Evolutionary conservation across 306 rosid species (phyloP), one percentile per base, ranked within the genome.

Genomic region (Begonia masoniana): DNA sequence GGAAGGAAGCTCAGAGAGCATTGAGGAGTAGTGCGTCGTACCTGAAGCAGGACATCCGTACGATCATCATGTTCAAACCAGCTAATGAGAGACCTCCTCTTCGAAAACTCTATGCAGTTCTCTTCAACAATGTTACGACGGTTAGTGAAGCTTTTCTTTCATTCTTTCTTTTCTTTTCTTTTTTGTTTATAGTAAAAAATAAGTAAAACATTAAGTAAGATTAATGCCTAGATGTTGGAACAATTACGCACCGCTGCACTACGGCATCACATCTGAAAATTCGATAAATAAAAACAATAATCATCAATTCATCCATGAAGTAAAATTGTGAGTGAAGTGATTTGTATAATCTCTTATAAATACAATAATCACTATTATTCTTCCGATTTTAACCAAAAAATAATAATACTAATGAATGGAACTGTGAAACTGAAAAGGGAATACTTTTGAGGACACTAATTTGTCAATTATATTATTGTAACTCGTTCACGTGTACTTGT

Each of bases 21-120:
- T 49, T 80, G 10, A 68, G 97, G 59, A 54, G 54, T 43, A 76
- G 77, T 31, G 73, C 97, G 35, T 49, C 87, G 9, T 35, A 47
- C 7, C 43, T 82, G 63, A 89, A 78, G 48, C 76, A 67, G 66
- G 91, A 85, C 50, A 50, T 85, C 3, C 77, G 78, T 54, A 78
- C 87, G 13, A 76, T 82, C 19, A 85, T 85, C 41, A 80, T 74
- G 62, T 62, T 43, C 51, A 82, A 73, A 61, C 94, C 89, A 10
- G 81, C 82, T 31, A 62, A 15, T 47, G 81, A 85, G 65, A 76
- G 95, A 63, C 75, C 89, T 5, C 46, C 56, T 26, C 71, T 85
- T 14, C 78, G 95, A 72, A 78, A 78, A 47, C 83, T 85, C 19
- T 89, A 80, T 52, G 66, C 76, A 10, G 41, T 57, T 68, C 80